phyloP scores from a whole-genome alignment of 139 green algal species.

The Parachlorella kessleri region DNA sequence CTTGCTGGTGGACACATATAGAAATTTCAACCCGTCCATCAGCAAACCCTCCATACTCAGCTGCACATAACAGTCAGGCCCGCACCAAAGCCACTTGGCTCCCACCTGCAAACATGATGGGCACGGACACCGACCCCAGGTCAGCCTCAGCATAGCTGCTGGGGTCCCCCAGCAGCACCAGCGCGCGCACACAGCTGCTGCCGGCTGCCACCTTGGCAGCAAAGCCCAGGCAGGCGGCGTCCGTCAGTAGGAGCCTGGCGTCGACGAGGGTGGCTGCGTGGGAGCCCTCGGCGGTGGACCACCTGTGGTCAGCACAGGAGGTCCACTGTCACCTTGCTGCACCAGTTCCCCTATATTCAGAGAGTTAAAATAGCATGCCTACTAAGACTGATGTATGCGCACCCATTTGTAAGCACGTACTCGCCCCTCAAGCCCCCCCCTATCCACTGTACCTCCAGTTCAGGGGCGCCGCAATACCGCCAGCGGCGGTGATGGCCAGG shows the following conservation, averaged over 20 bases:
- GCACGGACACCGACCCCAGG: background rate
- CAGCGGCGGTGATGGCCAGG: conserved; percentile 58
- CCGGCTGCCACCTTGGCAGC: background rate
- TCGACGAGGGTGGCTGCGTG: conserved; percentile 13
- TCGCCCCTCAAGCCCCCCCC: too few species aligned
- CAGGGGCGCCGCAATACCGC: conserved; percentile 66
- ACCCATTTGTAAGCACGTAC: too few species aligned
- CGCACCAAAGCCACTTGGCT: too few species aligned
- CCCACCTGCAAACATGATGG: background rate
- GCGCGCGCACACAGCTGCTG: background rate
- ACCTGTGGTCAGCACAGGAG: background rate
- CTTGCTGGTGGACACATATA: too few species aligned
- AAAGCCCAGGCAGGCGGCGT: conserved; percentile 25
- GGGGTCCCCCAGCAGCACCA: conserved; percentile 16
- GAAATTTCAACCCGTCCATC: too few species aligned
- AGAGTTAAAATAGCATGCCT: too few species aligned
- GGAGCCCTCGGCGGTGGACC: conserved; percentile 15
- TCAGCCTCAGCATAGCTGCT: background rate
- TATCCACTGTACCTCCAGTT: conserved; percentile 86
- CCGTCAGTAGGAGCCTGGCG: background rate
- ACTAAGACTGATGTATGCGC: too few species aligned
- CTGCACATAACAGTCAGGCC: too few species aligned
- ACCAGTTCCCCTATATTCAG: too few species aligned
- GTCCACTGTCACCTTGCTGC: too few species aligned
- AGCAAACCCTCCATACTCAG: too few species aligned